Conservation (phyloP, 2,329 filamentous ascomycete species). For the Incumbomyces lentus region DNA sequence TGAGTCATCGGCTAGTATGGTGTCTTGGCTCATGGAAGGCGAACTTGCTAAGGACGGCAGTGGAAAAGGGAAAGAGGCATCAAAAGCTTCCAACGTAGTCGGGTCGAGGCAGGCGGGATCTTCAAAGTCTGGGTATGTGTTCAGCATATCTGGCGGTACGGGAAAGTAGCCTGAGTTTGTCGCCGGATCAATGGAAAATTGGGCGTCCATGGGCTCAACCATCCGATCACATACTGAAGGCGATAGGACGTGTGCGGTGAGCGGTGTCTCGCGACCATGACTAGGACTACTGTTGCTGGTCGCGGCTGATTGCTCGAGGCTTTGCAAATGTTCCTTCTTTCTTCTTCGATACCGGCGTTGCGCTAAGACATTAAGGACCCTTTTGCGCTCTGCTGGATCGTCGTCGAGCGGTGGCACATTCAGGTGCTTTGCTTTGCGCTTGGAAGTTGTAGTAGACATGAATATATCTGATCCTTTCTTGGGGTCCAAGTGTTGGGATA, state of each 20-base stretch:
- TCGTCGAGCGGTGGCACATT: constrained; percentile 41
- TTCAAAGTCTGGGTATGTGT: background rate
- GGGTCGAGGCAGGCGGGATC: background rate
- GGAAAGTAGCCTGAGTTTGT: background rate
- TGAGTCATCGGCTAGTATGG: constrained; percentile 13
- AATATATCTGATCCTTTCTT: background rate
- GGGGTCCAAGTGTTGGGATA: background rate
- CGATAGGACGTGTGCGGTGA: background rate
- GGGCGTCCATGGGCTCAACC: background rate
- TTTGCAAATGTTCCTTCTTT: constrained; percentile 22
- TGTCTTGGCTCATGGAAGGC: constrained; percentile 11
- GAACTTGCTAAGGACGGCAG: constrained; percentile 7
- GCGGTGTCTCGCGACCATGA: background rate
- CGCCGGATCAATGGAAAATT: background rate
- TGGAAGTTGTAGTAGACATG: background rate
- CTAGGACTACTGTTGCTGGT: background rate
- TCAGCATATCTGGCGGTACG: background rate
- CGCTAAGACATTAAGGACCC: constrained; percentile 44
- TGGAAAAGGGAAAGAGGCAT: background rate
- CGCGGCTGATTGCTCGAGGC: constrained; percentile 20
- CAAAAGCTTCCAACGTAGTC: background rate
- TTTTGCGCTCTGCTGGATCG: constrained; percentile 44
- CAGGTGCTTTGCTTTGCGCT: constrained; percentile 23
- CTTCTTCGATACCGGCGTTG: constrained; percentile 40
- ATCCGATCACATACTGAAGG: background rate